Evolutionary conservation across 345 rosid genomes (phyloP).

Genomic region (Reutealis trisperma): DNA sequence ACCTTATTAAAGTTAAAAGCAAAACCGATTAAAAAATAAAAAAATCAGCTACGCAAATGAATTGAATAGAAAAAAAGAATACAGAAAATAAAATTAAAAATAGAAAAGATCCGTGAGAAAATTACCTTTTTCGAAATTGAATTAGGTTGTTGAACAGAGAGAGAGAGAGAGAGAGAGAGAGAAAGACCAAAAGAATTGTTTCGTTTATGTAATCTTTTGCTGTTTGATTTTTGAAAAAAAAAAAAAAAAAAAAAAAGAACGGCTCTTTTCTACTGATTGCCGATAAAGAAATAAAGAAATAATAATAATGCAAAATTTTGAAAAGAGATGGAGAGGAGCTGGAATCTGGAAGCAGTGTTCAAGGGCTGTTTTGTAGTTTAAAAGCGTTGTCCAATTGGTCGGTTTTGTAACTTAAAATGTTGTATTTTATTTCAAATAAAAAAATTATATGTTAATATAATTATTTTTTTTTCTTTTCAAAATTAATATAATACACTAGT

Average conservation of each 20-base stretch:
- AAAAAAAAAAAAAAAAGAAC: not conserved
- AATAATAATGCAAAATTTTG: not conserved
- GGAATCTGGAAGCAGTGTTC: not conserved
- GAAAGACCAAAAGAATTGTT: too few species aligned
- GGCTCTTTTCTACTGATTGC: not conserved
- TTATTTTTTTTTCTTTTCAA: too few species aligned
- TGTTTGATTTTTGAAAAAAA: not conserved
- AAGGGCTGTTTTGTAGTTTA: conserved; percentile 8
- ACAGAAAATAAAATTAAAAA: not conserved
- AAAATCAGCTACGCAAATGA: not conserved
- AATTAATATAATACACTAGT: too few species aligned
- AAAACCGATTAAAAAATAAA: not conserved
- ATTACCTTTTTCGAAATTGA: conserved; percentile 6
- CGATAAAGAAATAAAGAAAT: not conserved
- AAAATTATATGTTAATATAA: too few species aligned
- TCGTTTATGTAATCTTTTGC: too few species aligned
- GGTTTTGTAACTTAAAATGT: too few species aligned
- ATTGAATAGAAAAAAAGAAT: not conserved
- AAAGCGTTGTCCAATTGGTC: not conserved
- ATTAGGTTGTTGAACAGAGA: not conserved
- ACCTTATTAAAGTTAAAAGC: not conserved
- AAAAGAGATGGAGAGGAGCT: not conserved
- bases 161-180: too few species aligned
- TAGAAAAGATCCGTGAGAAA: not conserved
- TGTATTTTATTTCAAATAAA: too few species aligned